A percentile compares a stretch with the other conserved stretches of the same genome.
Evolutionary conservation across 2,329 filamentous ascomycete species (phyloP).

Genomic region (Colletotrichum phormii): DNA sequence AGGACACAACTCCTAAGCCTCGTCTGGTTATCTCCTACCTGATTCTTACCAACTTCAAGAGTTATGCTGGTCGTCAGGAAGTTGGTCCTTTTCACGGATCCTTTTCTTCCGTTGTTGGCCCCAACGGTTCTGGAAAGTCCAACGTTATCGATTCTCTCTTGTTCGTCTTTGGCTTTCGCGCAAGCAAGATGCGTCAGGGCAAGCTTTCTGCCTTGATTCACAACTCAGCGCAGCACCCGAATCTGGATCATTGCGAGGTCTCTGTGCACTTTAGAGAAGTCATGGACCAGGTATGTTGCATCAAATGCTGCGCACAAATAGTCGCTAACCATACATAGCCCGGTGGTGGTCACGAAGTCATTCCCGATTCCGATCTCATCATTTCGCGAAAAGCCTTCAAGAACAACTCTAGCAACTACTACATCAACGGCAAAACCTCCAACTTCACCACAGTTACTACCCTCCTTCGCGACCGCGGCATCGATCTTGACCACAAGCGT

Average conservation of each 20-base stretch:
- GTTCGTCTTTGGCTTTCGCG: conserved; percentile 99
- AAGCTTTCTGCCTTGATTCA: conserved; percentile 98
- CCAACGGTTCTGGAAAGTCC: conserved; percentile 97
- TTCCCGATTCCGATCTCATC: conserved; percentile 86
- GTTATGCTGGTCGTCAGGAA: conserved; percentile 94
- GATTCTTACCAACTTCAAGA: conserved; percentile 97
- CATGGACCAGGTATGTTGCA: conserved; percentile 75
- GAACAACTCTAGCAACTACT: conserved; percentile 98
- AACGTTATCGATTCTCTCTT: conserved; percentile 98
- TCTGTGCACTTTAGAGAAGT: conserved; percentile 97
- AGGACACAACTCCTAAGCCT: conserved; percentile 81
- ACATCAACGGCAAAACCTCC: conserved; percentile 90
- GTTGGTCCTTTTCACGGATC: conserved; percentile 97
- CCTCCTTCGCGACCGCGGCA: conserved; percentile 85
- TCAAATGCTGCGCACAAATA: neutral
- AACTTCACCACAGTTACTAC: conserved; percentile 94
- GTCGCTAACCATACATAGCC: conserved; percentile 60
- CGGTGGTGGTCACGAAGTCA: conserved; percentile 75
- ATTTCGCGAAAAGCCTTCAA: conserved; percentile 95
- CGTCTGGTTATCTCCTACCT: conserved; percentile 94
- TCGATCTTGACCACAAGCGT: conserved; percentile 97
- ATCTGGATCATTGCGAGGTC: conserved; percentile 93
- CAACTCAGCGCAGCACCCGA: conserved; percentile 88
- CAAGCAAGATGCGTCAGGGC: conserved; percentile 99
- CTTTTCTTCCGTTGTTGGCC: conserved; percentile 97